Base-by-base conservation (phyloP, 495 filamentous ascomycete species). In the Melanomma pulvis-pyrius region DNA sequence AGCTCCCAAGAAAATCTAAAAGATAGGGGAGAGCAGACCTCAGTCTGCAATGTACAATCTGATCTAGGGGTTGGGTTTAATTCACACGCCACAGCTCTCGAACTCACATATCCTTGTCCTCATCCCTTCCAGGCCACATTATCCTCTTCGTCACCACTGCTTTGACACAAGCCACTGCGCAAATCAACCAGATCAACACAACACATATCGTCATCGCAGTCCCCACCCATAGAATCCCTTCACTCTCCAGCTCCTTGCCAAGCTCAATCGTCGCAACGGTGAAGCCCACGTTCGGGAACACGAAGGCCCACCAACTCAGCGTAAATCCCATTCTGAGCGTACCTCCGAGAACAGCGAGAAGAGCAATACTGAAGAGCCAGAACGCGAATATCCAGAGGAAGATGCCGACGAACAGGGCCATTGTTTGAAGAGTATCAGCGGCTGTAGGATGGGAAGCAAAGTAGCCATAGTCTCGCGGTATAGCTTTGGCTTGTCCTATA, bases 381-480 rank as follows among this genome's bases (percentile, higher is more conserved):
- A 91, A 80, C 39, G 81, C 83, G n/a, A 91, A 74, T 0, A 83
- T 80, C 89, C 89, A 92, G 2, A 92, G 78, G 60, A 89, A 89
- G 1, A 88, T 82, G 5, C 80, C 85, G 1, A 77, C 62, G 0
- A 77, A 75, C n/a, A 87, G 71, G 0, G 85, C 83, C 2, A 84
- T 30, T 1, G 87, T 67, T 49, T 80, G 75, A 7, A 87, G 61
- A n/a, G 80, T 77, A 9, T 80, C 76, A 0, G 71, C 75, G 1
- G 73, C 70, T 11, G 26, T 17, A 5, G 68, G 62, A 46, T 71
- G 64, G 0, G 39, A 34, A 7, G 60, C 60, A 39, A 74, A 75
- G 68, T 69, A 75, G 2, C 69, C 63, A 29, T 74, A 71, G 15
- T 49, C 47, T 15, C 61, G 64, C 0, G 82, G 78, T 0, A 84